A percentile compares a stretch with the other conserved stretches of the same genome.
Conservation (phyloP, 495 filamentous ascomycete genomes). For the Xylaria bambusicola region DNA sequence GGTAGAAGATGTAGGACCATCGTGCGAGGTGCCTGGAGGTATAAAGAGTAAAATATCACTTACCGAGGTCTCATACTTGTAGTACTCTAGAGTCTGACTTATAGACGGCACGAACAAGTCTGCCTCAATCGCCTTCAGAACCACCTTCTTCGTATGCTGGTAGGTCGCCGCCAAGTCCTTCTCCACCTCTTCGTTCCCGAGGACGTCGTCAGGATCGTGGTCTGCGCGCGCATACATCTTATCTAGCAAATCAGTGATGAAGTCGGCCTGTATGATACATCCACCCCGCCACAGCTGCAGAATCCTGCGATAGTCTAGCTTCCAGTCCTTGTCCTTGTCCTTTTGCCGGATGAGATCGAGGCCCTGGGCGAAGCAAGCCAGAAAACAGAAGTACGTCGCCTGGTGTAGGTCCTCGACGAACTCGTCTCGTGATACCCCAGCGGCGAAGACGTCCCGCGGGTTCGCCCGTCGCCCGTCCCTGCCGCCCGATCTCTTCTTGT, state of each 20-base stretch:
- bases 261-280: slow-evolving; percentile 72
- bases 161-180: slow-evolving; percentile 56
- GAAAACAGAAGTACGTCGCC: slow-evolving; percentile 64
- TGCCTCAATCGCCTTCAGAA: slow-evolving; percentile 56
- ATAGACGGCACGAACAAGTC: slow-evolving; percentile 67
- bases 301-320: slow-evolving; percentile 59
- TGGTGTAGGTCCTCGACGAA: slow-evolving; percentile 62
- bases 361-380: slow-evolving; percentile 67
- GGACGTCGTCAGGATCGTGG: slow-evolving; percentile 40
- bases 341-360: slow-evolving; percentile 66
- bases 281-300: slow-evolving; percentile 72
- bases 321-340: slow-evolving; percentile 63
- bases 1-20: too few species aligned
- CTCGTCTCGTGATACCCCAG: slow-evolving; percentile 31
- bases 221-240: slow-evolving; percentile 30
- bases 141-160: slow-evolving; percentile 56
- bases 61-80: slow-evolving; percentile 62
- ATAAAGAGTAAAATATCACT: slow-evolving; percentile 2
- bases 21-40: too few species aligned
- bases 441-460: not conserved
- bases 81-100: slow-evolving; percentile 66
- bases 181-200: slow-evolving; percentile 52
- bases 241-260: slow-evolving; percentile 62
- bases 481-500: not conserved
- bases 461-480: not conserved